Evolutionary conservation across 202 grass and related monocot genomes (phyloP), one percentile per base, ranked within the genome.

Genomic region (Zoysia matrella): DNA sequence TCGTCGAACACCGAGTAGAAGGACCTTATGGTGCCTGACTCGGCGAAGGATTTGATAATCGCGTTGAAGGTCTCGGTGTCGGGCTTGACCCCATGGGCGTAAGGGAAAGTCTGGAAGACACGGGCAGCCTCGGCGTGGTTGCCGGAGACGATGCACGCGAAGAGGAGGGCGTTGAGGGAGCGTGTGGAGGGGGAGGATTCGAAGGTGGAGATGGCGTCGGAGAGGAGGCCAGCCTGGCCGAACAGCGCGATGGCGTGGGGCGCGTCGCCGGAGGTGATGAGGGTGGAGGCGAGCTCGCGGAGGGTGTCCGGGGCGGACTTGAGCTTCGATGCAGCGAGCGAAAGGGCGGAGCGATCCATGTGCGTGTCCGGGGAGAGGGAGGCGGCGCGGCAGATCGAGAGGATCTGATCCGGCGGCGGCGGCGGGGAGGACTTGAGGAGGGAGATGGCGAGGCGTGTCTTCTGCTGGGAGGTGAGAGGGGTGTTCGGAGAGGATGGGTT

Each of bases 1-100:
- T 94, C 88, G 5, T 94, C 92, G 3, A 98, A 81, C 73, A 98
- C 67, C 8, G 92, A 98, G 75, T 89, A 94, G 86, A 98, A 93
- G 11, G 95, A 98, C 40, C 90, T 80, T 47, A 78, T 91, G 53
- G 88, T 91, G 39, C 90, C 92, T 0, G 90, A 94, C 82, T 94
- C 95, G 3, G 81, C 73, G 46, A 98, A 98, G 63, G 95, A 90
- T 67, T 94, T 88, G 52, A 98, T 89, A n/a, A 98, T 86, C 54
- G 76, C 7, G 66, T 98, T 93, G 86, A 88, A 98, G 42, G 95
- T 94, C 46, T 89, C 75, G 9, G 83, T 60, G 78, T 98, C 8
- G 40, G 88, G 86, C 65, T 81, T 83, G 64, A 98, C 65, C 52
- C 58, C 69, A 47, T 98, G 83, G 1, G 84, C 73, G 51, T 86